A percentile compares a stretch with the other conserved stretches of the same genome.
Evolutionary conservation across 1,284 basidiomycete genomes (phyloP).

Genomic region (Cryptococcus depauperatus): DNA sequence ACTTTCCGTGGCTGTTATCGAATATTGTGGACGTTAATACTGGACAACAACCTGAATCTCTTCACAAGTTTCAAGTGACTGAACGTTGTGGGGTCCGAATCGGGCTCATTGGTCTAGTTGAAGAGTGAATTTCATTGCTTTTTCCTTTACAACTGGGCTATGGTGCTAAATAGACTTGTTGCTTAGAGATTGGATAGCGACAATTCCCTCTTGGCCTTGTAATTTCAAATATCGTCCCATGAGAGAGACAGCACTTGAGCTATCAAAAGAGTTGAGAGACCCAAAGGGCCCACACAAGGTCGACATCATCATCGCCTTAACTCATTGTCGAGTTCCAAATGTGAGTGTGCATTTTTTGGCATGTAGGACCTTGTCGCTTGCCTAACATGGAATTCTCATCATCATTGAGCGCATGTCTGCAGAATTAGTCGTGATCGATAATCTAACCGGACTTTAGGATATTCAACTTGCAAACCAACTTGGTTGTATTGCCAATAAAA

Average conservation of each 20-base stretch:
- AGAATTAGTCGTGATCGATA: background rate
- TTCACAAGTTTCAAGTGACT: constrained; percentile 57
- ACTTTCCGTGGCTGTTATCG: constrained; percentile 64
- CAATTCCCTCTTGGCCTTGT: constrained; percentile 71
- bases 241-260: constrained; percentile 55
- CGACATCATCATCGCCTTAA: constrained; percentile 72
- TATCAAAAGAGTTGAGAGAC: constrained; percentile 65
- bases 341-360: constrained; percentile 40
- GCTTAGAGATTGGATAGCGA: constrained; percentile 71
- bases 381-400: too few species aligned
- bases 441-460: constrained; percentile 49
- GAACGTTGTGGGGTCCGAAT: constrained; percentile 62
- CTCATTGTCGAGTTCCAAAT: constrained; percentile 66
- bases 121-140: constrained; percentile 52
- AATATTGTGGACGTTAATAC: constrained; percentile 64
- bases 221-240: constrained; percentile 64
- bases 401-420: background rate
- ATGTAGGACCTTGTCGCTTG: background rate
- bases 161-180: background rate
- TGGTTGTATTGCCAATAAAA: constrained; percentile 54
- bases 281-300: constrained; percentile 60
- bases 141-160: background rate
- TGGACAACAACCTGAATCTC: constrained; percentile 52
- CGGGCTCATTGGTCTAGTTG: constrained; percentile 73
- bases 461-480: constrained; percentile 57